Base-by-base conservation (phyloP, 148 eudicot genomes). In the Oxyria digyna region DNA sequence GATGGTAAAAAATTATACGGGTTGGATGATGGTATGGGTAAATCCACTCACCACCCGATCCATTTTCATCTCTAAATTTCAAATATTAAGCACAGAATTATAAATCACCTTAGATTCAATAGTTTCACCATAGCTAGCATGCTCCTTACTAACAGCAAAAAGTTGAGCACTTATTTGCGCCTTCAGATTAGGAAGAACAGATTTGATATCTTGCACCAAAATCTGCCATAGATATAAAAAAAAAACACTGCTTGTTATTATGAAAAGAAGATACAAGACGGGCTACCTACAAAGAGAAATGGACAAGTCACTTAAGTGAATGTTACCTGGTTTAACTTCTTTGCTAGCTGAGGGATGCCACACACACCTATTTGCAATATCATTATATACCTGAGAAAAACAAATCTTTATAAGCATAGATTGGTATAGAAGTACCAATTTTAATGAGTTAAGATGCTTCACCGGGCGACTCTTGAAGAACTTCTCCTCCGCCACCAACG, bases 291-390 rank as follows among this genome's bases (percentile, higher is more conserved):
- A 59, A 14, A 59, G 65, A 31, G 37, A 59, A 14, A 59, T 29
- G 37, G 62, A 31, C 10, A 23, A 0, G 62, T 23, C 27, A 23
- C 24, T 52, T 0, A 21, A 52, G 14, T 6, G 3, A 4, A 52
- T 29, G 37, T 20, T 79, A 91, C 99, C 96, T 88, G 97, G 71
- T 95, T 95, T 82, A 95, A 78, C 74, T 95, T 95, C 81, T 88
- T 91, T 57, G 97, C 99, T 79, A 95, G 70, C 74, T 87, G 97
- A 68, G 91, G 96, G 20, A 95, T 77, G 6, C 99, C 99, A 79
- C 99, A n/a, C 99, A 79, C 99, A 95, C 23, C 84, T 85, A 78
- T 95, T 96, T 23, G 99, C 87, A 72, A 95, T 71, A 76, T 94
- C 99, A 83, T 68, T 88, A 74, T 95, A 95, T 64, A 91, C 97